phyloP scores from a whole-genome alignment of 2,329 filamentous ascomycete species.

The Cadophora sp. region DNA sequence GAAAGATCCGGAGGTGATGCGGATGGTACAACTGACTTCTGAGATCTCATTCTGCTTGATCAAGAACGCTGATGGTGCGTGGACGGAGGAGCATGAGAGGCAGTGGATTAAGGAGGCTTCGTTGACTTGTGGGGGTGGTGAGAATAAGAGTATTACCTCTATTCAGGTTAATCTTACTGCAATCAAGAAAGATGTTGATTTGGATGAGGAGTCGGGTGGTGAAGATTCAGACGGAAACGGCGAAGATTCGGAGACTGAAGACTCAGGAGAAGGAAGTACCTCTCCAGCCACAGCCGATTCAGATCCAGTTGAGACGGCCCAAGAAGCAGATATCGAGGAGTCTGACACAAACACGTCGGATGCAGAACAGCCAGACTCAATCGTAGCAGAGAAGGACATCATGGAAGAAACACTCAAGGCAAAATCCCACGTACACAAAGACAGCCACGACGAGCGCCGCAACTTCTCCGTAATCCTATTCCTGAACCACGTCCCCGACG shows the following conservation, averaged over 20 bases:
- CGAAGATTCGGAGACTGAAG: no score
- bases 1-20: not conserved
- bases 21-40: not conserved
- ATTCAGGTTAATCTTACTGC: constrained; percentile 13
- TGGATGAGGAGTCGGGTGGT: not conserved
- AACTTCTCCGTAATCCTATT: constrained; percentile 10
- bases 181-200: not conserved
- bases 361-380: not conserved
- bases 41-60: not conserved
- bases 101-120: constrained; percentile 13
- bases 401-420: constrained; percentile 9
- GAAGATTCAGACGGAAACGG: not conserved
- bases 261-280: no score
- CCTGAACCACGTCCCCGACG: constrained; percentile 7
- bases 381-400: not conserved
- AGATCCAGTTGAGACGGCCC: not conserved
- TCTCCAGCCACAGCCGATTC: not conserved
- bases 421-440: constrained; percentile 11
- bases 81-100: constrained; percentile 10
- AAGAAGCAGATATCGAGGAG: not conserved
- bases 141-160: constrained; percentile 7
- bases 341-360: not conserved
- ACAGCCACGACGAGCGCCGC: constrained; percentile 4
- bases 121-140: not conserved
- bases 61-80: not conserved